Conservation (phyloP, 805 yeast genomes). For the Metschnikowia lochheadii region DNA sequence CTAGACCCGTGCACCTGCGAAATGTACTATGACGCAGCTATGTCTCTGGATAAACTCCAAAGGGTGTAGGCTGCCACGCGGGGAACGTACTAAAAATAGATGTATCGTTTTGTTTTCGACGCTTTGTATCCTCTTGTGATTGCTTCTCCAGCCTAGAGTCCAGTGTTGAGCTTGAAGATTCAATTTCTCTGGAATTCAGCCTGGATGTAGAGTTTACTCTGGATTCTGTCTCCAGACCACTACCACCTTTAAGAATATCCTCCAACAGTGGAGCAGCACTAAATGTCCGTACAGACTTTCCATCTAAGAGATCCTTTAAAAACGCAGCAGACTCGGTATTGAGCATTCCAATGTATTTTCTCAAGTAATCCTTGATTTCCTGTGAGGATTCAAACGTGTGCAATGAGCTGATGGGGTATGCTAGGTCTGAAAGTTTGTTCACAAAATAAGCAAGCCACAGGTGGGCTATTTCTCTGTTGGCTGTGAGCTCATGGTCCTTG, state of each 20-base stretch:
- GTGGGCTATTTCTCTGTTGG: neutral
- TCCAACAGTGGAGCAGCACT: constrained; percentile 10
- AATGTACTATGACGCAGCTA: neutral
- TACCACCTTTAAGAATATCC: constrained; percentile 1
- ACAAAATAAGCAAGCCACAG: constrained; percentile 1
- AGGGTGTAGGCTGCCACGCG: constrained; percentile 2
- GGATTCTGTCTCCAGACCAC: neutral
- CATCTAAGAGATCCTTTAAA: neutral
- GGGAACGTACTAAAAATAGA: neutral
- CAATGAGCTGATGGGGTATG: constrained; percentile 6
- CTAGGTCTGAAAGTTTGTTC: neutral
- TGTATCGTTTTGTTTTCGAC: neutral
- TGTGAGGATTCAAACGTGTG: neutral
- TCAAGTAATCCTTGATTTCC: constrained; percentile 1
- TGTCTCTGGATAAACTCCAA: constrained; percentile 1
- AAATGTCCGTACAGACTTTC: neutral
- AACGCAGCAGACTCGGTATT: neutral
- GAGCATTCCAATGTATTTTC: neutral
- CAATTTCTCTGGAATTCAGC: no score
- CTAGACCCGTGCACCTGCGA: constrained; percentile 2
- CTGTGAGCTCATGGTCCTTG: neutral
- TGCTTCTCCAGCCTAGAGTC: no score
- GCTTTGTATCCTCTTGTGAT: neutral
- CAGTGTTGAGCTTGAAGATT: neutral
- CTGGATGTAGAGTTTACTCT: neutral